Base-by-base conservation (phyloP, 306 rosid genomes). In the Bauhinia variegata region DNA sequence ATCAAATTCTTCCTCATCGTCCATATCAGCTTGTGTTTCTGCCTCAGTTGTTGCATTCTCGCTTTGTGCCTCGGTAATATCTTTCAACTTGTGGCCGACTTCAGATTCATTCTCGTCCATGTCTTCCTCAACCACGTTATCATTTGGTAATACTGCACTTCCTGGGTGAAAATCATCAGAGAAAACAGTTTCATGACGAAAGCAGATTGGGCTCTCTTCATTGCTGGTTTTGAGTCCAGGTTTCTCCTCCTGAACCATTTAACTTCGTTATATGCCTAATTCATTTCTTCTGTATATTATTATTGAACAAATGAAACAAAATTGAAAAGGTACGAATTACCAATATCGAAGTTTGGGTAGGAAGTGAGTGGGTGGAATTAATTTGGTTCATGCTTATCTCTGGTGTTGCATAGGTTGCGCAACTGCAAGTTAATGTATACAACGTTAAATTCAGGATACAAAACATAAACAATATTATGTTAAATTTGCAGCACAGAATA, bases 161-260 rank as follows among this genome's bases (percentile, higher is more conserved):
- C 65, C 82, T 56, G 69, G 83, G 36, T 15, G 72, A 5, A 76
- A 77, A 55, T 50, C 33, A 48, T 78, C 84, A 19, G 70, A 71
- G 3, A 78, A 52, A 10, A 47, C 64, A 34, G 68, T 78, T 56
- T 84, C 79, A 31, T 83, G 88, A 13, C 69, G 71, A 49, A 47
- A 15, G 23, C 67, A 8, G 17, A 6, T 28, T 7, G 65, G 48
- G 43, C 51, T 64, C 42, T 54, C 67, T 39, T 6, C 54, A 2
- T 23, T 36, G 7, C 17, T 62, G 36, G 34, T 16, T 69, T 79
- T 37, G 15, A 39, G 48, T 13, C 32, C 74, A 37, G 14, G 44
- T 54, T 63, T 69, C 60, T 78, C 79, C 63, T 75, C 77, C 86
- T 78, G 32, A 36, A 44, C 67, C 54, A 75, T 30, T 63, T 49